Conservation (phyloP, 345 rosid genomes). For the Alliaria petiolata region DNA sequence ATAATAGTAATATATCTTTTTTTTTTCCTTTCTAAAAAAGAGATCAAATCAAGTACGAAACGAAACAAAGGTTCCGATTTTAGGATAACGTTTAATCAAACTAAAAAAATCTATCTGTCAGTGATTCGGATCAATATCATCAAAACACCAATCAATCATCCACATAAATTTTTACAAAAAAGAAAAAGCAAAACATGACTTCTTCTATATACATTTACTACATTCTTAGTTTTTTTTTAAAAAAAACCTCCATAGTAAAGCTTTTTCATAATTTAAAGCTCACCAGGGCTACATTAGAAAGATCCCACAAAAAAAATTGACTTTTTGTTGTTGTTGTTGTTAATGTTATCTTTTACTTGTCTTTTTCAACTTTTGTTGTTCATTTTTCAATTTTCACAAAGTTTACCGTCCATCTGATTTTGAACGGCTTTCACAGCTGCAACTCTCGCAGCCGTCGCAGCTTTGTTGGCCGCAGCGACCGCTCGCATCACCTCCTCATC, state of each 20-base stretch:
- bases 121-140: conserved; percentile 17
- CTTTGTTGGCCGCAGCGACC: conserved; percentile 74
- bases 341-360: conserved; percentile 1
- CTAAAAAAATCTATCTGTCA: conserved; percentile 13
- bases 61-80: background rate
- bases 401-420: conserved; percentile 75
- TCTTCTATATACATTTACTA: conserved; percentile 23
- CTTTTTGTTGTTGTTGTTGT: background rate
- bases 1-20: background rate
- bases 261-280: conserved; percentile 22
- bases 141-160: conserved; percentile 24
- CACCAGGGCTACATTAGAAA: conserved; percentile 3
- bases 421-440: conserved; percentile 94
- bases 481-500: conserved; percentile 74
- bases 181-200: background rate
- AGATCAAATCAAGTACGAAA: conserved; percentile 21
- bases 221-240: conserved; percentile 3
- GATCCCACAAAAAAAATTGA: background rate
- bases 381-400: too few relatives aligned
- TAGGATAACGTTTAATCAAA: conserved; percentile 11
- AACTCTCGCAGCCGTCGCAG: conserved; percentile 93
- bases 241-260: conserved; percentile 16
- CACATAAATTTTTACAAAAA: background rate
- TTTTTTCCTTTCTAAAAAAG: background rate
- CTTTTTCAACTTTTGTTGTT: background rate